Conservation (phyloP, 1,284 basidiomycete species). For the Hypsizygus ulmarius region DNA sequence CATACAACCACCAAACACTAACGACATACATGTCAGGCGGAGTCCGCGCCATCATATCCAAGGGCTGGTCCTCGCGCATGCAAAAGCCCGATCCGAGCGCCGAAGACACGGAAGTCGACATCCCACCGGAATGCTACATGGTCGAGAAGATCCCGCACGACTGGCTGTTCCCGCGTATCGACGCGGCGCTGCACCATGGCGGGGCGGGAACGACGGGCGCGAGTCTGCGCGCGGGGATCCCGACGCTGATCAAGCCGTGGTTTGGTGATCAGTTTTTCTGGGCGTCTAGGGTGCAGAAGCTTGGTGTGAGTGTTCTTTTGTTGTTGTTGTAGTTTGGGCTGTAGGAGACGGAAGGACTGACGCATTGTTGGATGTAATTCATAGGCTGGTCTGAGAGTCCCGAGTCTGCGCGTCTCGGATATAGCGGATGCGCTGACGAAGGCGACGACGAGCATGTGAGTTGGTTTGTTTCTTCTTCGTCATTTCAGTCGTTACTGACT, state of each 20-base stretch:
- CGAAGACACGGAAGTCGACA: slow-evolving; percentile 35
- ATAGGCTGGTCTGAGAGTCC: slow-evolving; percentile 48
- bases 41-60: slow-evolving; percentile 72
- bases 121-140: slow-evolving; percentile 43
- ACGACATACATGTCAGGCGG: slow-evolving; percentile 38
- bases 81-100: slow-evolving; percentile 32
- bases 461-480: slow-evolving; percentile 12
- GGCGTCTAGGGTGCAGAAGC: slow-evolving; percentile 62
- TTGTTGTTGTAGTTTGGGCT: not conserved
- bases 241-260: slow-evolving; percentile 75
- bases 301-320: slow-evolving; percentile 42
- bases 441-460: slow-evolving; percentile 51
- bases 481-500: not conserved
- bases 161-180: slow-evolving; percentile 76
- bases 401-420: slow-evolving; percentile 47
- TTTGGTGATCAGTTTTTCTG: slow-evolving; percentile 75
- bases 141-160: slow-evolving; percentile 76
- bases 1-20: not conserved
- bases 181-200: slow-evolving; percentile 69
- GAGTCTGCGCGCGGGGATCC: slow-evolving; percentile 66
- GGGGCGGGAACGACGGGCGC: slow-evolving; percentile 75
- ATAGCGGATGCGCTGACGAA: slow-evolving; percentile 51
- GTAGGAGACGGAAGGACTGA: not conserved
- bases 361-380: no score
- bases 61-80: slow-evolving; percentile 73